phyloP scores from a whole-genome alignment of 1,284 basidiomycete genomes.

The Ganoderma lucidum region DNA sequence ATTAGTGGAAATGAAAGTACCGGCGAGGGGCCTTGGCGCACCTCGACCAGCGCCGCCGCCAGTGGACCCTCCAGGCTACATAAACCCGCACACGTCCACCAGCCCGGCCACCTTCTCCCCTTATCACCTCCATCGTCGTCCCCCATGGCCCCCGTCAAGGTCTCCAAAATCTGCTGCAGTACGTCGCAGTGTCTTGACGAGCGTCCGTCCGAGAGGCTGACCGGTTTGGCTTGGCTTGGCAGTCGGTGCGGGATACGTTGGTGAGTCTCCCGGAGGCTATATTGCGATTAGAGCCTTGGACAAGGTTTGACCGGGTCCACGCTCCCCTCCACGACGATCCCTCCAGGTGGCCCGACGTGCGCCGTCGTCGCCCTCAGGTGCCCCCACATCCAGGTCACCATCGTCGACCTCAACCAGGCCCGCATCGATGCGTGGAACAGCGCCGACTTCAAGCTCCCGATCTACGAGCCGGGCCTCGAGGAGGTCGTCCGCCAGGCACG shows the following conservation, averaged over 20 bases:
- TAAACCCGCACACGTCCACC: conserved; percentile 11
- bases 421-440: conserved; percentile 98
- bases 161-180: conserved; percentile 94
- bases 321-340: neutral
- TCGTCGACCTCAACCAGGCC: conserved; percentile 96
- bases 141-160: conserved; percentile 67
- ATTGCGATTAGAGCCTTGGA: conserved; percentile 15
- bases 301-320: neutral
- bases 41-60: neutral
- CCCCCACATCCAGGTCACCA: conserved; percentile 94
- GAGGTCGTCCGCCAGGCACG: conserved; percentile 90
- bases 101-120: conserved; percentile 20
- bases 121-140: conserved; percentile 29
- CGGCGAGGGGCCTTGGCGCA: conserved; percentile 1
- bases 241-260: conserved; percentile 98
- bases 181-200: conserved; percentile 46
- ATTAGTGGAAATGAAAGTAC: neutral
- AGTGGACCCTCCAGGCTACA: neutral
- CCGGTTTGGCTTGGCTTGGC: conserved; percentile 26
- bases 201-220: conserved; percentile 10
- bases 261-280: conserved; percentile 53
- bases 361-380: conserved; percentile 96
- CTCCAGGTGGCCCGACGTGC: conserved; percentile 88
- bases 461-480: conserved; percentile 98
- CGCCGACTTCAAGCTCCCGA: conserved; percentile 78